phyloP scores from a whole-genome alignment of 2,329 filamentous ascomycete species.

The Dactylonectria macrodidyma region DNA sequence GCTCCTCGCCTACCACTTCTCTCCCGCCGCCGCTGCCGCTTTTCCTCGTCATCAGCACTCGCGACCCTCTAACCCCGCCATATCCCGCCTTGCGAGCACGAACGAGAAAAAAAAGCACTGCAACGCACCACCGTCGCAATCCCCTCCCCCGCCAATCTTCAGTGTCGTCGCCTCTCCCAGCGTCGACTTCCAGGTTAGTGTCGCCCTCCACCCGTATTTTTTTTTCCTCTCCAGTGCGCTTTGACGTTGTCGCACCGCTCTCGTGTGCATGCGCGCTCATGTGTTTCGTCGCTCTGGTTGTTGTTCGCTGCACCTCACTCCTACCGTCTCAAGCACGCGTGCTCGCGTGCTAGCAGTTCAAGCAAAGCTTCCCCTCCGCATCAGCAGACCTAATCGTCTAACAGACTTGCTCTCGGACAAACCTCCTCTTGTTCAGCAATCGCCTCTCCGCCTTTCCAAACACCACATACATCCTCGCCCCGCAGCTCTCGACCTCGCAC shows the following conservation, averaged over 20 bases:
- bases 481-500: constrained; percentile 38
- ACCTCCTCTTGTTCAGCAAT: constrained; percentile 24
- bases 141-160: constrained; percentile 40
- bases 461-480: constrained; percentile 33
- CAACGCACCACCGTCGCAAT: constrained; percentile 43
- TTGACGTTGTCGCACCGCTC: constrained; percentile 2
- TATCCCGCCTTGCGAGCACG: constrained; percentile 49
- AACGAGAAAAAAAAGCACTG: constrained; percentile 49
- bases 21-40: constrained; percentile 38
- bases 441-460: constrained; percentile 26
- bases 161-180: constrained; percentile 42
- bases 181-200: constrained; percentile 46
- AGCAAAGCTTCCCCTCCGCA: constrained; percentile 6
- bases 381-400: constrained; percentile 19
- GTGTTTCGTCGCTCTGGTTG: constrained; percentile 18
- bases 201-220: not conserved
- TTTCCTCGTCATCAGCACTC: constrained; percentile 41
- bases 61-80: constrained; percentile 53
- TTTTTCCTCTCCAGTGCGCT: not conserved
- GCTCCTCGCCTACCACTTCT: constrained; percentile 29
- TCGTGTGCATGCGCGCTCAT: constrained; percentile 11
- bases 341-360: constrained; percentile 35
- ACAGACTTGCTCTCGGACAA: constrained; percentile 28
- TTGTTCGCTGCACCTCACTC: constrained; percentile 30
- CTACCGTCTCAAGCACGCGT: constrained; percentile 10